Evolutionary conservation across 257 asterid species (phyloP).

Genomic region (Oldenlandia corymbosa): DNA sequence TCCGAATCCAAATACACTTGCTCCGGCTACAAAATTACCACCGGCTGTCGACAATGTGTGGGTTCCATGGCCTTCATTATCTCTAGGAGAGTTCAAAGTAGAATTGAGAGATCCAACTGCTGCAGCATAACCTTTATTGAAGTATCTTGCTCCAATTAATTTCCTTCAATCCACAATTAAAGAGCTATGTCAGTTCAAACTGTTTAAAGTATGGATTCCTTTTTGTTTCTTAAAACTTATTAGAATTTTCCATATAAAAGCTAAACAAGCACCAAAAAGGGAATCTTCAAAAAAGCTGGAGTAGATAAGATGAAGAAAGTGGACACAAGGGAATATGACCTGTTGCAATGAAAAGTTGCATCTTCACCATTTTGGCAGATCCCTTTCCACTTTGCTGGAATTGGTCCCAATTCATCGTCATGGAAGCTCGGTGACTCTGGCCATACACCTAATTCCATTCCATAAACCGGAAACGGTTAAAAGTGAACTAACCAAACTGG

Average conservation of each 20-base stretch:
- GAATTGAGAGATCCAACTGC: constrained; percentile 58
- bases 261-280: not conserved
- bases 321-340: constrained; percentile 31
- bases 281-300: not conserved
- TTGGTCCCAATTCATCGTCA: constrained; percentile 60
- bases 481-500: not conserved
- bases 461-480: constrained; percentile 4
- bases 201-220: not conserved
- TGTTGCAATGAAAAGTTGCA: constrained; percentile 66
- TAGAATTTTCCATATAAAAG: not conserved
- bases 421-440: constrained; percentile 81
- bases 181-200: not conserved
- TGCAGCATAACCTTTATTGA: constrained; percentile 68
- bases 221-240: not conserved
- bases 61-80: constrained; percentile 77
- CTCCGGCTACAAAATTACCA: constrained; percentile 61
- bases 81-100: constrained; percentile 60
- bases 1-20: constrained; percentile 70
- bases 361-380: constrained; percentile 62
- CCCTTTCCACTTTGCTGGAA: constrained; percentile 88
- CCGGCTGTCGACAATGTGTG: constrained; percentile 96
- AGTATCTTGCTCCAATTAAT: constrained; percentile 90
- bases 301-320: not conserved
- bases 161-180: constrained; percentile 36
- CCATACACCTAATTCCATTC: constrained; percentile 68